Base-by-base conservation (phyloP, 805 yeast genomes). In the Zygosaccharomyces kombuchaensis region DNA sequence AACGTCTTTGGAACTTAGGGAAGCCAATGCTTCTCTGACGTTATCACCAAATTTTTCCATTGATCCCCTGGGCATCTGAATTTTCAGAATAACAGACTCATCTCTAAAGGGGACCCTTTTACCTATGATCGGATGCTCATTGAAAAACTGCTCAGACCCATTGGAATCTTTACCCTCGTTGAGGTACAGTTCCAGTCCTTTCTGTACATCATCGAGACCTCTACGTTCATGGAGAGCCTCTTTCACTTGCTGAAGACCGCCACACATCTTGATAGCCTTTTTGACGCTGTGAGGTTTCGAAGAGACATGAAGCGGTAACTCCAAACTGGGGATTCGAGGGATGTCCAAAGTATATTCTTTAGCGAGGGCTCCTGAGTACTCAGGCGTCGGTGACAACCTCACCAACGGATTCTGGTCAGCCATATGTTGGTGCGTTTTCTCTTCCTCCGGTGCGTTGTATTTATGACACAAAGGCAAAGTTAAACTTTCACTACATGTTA, bases 301-400 rank as follows among this genome's bases (percentile, higher is more conserved):
- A 10, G 60, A 72, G 6, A 90, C 90, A 13, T 74, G 72, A 25
- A 88, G 66, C 0, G 97, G 97, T 48, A 84, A 73, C 58, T 90
- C 97, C 13, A 90, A 76, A 2, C 90, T 77, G 4, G 85, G 73
- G 19, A 80, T 80, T 54, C 81, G 80, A 7, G 95, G 93, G 1
- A 86, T 73, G 54, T 86, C 93, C 58, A 87, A 64, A 9, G 84
- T 75, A 58, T 75, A 76, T 52, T 75, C 77, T 38, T 74, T 72
- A 1, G 86, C 87, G 14, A 56, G 13, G 2, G 51, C 46, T 2
- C 49, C 50, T 21, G 45, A 45, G 6, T 40, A 38, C 22, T 49
- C 53, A 13, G 53, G 53, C 6, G 40, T 44, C n/a, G 53, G 50
- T 19, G 48, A 48, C 12, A 39, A 35, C 16, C 49, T 46, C 2